Evolutionary conservation across 148 eudicot species (phyloP), one percentile per base, ranked within the genome.

Genomic region (Chenopodium suecicum): DNA sequence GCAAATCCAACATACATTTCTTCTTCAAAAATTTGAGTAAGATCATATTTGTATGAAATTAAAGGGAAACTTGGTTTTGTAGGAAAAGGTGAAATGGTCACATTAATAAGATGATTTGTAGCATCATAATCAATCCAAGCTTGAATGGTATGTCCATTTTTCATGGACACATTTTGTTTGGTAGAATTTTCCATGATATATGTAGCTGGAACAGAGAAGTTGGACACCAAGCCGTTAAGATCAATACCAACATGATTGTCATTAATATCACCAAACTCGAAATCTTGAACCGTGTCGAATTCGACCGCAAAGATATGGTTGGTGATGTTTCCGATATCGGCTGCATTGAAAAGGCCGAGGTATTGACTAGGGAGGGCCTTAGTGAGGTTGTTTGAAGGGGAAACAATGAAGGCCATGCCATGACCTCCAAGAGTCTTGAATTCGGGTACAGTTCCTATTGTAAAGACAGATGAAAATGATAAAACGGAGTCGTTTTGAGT

Each of bases 371-470:
- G 88, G 0, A 75, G 79, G 67, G 86, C 79, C 1, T 32, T 37
- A 7, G 4, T 2, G 1, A 25, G 16, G 29, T 86, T 68, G 29
- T 80, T 77, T 3, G 10, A 37, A 0, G 83, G 81, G 1, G 91
- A 23, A n/a, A 91, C 56, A 0, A 73, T 78, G 71, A 91, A 91
- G 63, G 92, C 91, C 11, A 91, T 46, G 4, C 92, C 94, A 48
- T 90, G 91, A 31, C 94, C 94, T 1, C 91, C 88, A 25, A 86
- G 89, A 6, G 67, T 74, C 22, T 86, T 80, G 41, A 88, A 88
- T 78, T 88, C 82, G 0, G 91, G 90, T 23, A 80, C 82, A 16
- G 88, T 88, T 31, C 78, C 84, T 29, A 88, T 47, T 4, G 85
- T 89, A 65, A 91, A 91, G 47, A 76, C 71, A 0, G 94, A 88